phyloP scores from a whole-genome alignment of 345 rosid species.

The Aethionema arabicum region DNA sequence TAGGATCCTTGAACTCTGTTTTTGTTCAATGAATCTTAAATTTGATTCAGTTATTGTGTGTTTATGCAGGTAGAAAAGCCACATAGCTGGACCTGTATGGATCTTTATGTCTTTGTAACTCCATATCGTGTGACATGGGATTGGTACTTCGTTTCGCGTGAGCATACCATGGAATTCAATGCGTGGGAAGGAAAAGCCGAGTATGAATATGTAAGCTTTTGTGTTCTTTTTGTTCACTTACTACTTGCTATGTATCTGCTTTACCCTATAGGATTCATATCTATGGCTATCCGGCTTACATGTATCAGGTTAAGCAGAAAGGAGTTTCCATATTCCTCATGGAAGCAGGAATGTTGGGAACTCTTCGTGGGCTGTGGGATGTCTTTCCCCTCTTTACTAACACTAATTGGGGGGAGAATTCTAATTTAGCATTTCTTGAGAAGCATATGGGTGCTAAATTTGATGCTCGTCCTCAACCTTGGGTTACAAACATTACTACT shows the following conservation, averaged over 20 bases:
- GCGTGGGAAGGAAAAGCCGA: constrained; percentile 91
- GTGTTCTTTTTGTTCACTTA: background rate
- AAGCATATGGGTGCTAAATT: constrained; percentile 92
- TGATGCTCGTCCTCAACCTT: constrained; percentile 73
- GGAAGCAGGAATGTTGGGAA: constrained; percentile 98
- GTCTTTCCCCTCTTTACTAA: constrained; percentile 95
- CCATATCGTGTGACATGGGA: constrained; percentile 97
- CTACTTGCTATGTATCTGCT: background rate
- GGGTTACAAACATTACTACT: constrained; percentile 64
- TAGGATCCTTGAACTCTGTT: constrained; percentile 1
- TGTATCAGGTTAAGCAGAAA: constrained; percentile 69
- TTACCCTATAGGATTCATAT: background rate
- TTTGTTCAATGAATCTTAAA: constrained; percentile 12
- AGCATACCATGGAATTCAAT: constrained; percentile 73
- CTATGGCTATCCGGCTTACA: background rate
- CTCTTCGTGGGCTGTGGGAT: constrained; percentile 91
- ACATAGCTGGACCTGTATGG: constrained; percentile 99
- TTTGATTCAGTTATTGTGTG: constrained; percentile 11
- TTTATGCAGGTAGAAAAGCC: constrained; percentile 64
- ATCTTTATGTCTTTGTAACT: constrained; percentile 90
- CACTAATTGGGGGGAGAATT: constrained; percentile 90
- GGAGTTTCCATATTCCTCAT: constrained; percentile 94
- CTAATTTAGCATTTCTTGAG: constrained; percentile 76
- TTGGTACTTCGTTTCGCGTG: constrained; percentile 76
- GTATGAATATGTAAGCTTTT: constrained; percentile 71